A percentile compares a stretch with the other conserved stretches of the same genome.
phyloP scores from a whole-genome alignment of 2,329 filamentous ascomycete species.

The Aspergillus carbonarius region DNA sequence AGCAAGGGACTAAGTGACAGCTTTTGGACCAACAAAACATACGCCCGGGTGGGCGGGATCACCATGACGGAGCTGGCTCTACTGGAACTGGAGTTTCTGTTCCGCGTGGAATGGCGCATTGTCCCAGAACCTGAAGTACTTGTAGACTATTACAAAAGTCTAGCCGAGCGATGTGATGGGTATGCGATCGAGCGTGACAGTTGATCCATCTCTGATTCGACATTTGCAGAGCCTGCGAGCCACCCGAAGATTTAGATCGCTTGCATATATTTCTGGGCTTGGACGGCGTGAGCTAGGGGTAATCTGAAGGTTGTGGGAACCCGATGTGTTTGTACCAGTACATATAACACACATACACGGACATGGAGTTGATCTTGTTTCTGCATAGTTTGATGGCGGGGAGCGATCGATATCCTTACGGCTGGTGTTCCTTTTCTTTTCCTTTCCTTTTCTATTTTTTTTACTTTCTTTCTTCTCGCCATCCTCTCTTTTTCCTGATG shows the following conservation, averaged over 20 bases:
- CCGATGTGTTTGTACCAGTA: slow-evolving; percentile 13
- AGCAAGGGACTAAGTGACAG: slow-evolving; percentile 94
- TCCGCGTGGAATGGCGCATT: slow-evolving; percentile 92
- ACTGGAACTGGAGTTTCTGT: slow-evolving; percentile 89
- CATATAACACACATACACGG: slow-evolving; percentile 17
- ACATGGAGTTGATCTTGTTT: slow-evolving; percentile 20
- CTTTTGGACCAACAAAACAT: slow-evolving; percentile 98
- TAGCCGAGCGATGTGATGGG: slow-evolving; percentile 68
- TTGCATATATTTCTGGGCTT: slow-evolving; percentile 6
- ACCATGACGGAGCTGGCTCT: slow-evolving; percentile 85
- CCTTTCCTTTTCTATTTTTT: background rate
- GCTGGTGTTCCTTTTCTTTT: background rate
- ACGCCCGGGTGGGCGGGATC: slow-evolving; percentile 90
- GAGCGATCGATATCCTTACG: slow-evolving; percentile 11
- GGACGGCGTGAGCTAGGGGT: background rate
- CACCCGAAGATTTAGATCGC: background rate
- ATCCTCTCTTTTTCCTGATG: background rate
- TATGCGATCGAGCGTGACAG: slow-evolving; percentile 53
- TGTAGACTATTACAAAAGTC: slow-evolving; percentile 85
- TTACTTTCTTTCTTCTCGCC: background rate
- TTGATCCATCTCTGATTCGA: background rate
- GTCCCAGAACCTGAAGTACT: slow-evolving; percentile 92
- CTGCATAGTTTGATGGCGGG: slow-evolving; percentile 12
- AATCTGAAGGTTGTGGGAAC: background rate
- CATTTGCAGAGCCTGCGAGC: background rate